phyloP scores from a whole-genome alignment of 2,329 filamentous ascomycete genomes.

The Aspergillus sclerotialis region DNA sequence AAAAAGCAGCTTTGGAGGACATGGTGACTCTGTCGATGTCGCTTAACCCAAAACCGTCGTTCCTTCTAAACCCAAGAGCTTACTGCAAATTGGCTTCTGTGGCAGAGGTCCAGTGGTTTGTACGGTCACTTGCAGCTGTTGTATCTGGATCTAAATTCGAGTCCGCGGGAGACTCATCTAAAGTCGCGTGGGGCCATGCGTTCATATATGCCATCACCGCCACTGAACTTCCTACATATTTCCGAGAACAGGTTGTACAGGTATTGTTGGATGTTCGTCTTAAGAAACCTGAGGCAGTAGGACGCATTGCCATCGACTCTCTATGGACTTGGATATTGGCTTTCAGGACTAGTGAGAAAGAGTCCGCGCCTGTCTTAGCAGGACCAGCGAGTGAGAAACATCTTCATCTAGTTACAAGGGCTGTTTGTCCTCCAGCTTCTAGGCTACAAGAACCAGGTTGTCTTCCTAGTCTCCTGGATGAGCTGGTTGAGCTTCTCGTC shows the following conservation, averaged over 20 bases:
- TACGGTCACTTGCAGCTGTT: constrained; percentile 60
- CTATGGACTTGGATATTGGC: constrained; percentile 74
- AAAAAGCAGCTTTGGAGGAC: constrained; percentile 43
- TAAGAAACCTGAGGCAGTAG: constrained; percentile 51
- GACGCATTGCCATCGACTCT: constrained; percentile 59
- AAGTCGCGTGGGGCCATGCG: constrained; percentile 72
- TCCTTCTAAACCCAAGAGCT: constrained; percentile 74
- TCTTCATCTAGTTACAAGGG: constrained; percentile 52
- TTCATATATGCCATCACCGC: constrained; percentile 73
- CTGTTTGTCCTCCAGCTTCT: constrained; percentile 31
- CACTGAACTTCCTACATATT: constrained; percentile 50
- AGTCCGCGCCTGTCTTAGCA: constrained; percentile 60
- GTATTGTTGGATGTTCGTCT: constrained; percentile 61
- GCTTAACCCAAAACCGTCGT: constrained; percentile 74
- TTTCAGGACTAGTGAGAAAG: constrained; percentile 66
- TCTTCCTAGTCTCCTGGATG: constrained; percentile 53
- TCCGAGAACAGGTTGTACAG: constrained; percentile 57
- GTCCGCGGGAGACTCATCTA: constrained; percentile 40
- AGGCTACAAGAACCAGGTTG: constrained; percentile 17
- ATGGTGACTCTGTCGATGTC: constrained; percentile 60
- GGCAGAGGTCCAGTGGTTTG: constrained; percentile 73
- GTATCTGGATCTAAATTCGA: constrained; percentile 49
- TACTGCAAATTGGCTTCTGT: constrained; percentile 70
- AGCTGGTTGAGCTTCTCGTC: constrained; percentile 71
- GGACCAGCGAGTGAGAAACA: constrained; percentile 56